phyloP scores from a whole-genome alignment of 495 filamentous ascomycete genomes.

The Neurospora africana region DNA sequence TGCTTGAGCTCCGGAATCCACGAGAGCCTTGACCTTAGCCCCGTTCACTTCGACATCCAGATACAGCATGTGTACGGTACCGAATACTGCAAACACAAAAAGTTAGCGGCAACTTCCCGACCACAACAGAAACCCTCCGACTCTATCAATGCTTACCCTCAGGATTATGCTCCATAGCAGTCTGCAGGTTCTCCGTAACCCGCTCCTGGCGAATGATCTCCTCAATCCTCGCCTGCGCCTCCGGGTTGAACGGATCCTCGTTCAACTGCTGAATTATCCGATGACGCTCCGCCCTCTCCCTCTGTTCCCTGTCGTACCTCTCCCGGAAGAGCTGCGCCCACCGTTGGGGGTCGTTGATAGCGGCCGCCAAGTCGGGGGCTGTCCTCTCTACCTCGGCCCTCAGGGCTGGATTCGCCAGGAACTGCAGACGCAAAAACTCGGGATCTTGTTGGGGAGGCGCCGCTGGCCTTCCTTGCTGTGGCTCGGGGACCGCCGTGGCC shows the following conservation, averaged over 20 bases:
- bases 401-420: slow-evolving; percentile 67
- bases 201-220: slow-evolving; percentile 92
- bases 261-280: slow-evolving; percentile 70
- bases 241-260: slow-evolving; percentile 82
- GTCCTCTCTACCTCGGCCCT: slow-evolving; percentile 55
- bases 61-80: slow-evolving; percentile 88
- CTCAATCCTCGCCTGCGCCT: slow-evolving; percentile 85
- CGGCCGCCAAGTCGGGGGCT: slow-evolving; percentile 64
- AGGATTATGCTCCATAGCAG: slow-evolving; percentile 90
- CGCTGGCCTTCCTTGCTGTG: slow-evolving; percentile 15
- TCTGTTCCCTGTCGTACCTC: slow-evolving; percentile 55
- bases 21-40: slow-evolving; percentile 84
- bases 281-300: slow-evolving; percentile 61
- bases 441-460: slow-evolving; percentile 45
- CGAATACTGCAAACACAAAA: slow-evolving; percentile 55
- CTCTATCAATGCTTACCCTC: slow-evolving; percentile 53
- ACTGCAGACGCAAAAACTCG: slow-evolving; percentile 70
- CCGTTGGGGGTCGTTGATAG: slow-evolving; percentile 63
- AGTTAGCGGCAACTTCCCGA: background rate
- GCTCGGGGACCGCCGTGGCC: slow-evolving; percentile 24
- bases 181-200: slow-evolving; percentile 88
- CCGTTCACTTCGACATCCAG: slow-evolving; percentile 93
- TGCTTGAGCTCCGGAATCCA: slow-evolving; percentile 94
- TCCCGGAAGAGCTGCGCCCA: slow-evolving; percentile 61
- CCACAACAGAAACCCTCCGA: background rate